Evolutionary conservation across 2,329 filamentous ascomycete species (phyloP).

Genomic region (Juglanconis juglandina): DNA sequence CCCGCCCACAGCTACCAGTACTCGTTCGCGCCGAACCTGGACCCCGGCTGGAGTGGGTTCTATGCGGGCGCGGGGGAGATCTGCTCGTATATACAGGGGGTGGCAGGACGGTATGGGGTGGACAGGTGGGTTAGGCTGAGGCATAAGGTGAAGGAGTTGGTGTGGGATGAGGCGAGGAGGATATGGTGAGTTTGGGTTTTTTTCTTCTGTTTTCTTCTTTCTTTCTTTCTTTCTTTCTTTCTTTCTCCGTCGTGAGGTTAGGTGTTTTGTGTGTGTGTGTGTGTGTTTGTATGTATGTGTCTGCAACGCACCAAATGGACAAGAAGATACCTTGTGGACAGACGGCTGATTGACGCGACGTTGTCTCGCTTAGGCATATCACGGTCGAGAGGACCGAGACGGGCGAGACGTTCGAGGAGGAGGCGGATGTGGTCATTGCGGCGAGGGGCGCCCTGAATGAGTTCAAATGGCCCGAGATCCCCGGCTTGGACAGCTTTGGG

Average conservation of each 20-base stretch:
- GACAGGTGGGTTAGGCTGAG: slow-evolving; percentile 42
- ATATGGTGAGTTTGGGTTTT: not conserved
- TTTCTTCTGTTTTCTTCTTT: too few relatives aligned
- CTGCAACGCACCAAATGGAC: too few relatives aligned
- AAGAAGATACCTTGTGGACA: not conserved
- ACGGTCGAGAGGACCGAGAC: not conserved
- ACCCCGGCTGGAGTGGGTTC: slow-evolving; percentile 1
- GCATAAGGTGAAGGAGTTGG: slow-evolving; percentile 37
- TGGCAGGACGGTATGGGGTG: slow-evolving; percentile 29
- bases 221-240: too few relatives aligned
- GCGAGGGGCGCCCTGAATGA: slow-evolving; percentile 9
- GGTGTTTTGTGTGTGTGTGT: too few relatives aligned
- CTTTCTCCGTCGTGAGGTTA: not conserved
- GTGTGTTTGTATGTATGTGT: too few relatives aligned
- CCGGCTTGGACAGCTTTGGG: slow-evolving; percentile 30
- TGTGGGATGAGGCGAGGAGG: slow-evolving; percentile 33
- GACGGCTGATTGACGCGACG: not conserved
- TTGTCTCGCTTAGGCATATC: not conserved
- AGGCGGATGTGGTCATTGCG: slow-evolving; percentile 3
- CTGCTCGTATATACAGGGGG: slow-evolving; percentile 29
- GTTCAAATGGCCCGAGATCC: slow-evolving; percentile 24
- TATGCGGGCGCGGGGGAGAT: slow-evolving; percentile 25
- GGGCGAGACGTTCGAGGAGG: not conserved
- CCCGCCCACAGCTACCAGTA: slow-evolving; percentile 10
- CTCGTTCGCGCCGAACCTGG: slow-evolving; percentile 8